These are phyloP conservation scores for Blastobotrys terrestris DNA, from an alignment of 805 yeast species.

Conservation along the genomic window DNA sequence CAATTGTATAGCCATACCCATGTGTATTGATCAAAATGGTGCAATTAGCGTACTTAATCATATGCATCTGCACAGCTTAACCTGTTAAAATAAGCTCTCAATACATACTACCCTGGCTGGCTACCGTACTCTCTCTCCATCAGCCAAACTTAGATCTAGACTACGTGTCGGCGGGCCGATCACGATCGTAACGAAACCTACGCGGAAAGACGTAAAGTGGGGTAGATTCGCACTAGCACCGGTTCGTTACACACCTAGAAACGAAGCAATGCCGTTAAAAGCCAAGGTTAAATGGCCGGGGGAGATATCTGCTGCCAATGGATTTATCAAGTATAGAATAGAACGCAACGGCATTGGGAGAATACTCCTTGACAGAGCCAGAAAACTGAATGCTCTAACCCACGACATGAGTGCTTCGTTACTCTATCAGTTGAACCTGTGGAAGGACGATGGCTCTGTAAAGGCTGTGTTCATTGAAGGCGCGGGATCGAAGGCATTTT, in stretches of 20 bases:
- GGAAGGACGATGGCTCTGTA: constrained; percentile 56
- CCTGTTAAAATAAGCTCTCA: too few relatives aligned
- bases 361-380: constrained; percentile 56
- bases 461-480: constrained; percentile 62
- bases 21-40: too few relatives aligned
- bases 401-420: constrained; percentile 65
- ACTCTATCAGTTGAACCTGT: constrained; percentile 66
- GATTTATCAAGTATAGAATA: not conserved
- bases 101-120: too few relatives aligned
- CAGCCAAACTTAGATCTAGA: too few relatives aligned
- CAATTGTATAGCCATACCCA: too few relatives aligned
- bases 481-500: constrained; percentile 54
- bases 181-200: too few relatives aligned
- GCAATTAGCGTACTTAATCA: too few relatives aligned
- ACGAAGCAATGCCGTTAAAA: not conserved
- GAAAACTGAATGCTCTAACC: constrained; percentile 76
- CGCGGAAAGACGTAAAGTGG: not conserved
- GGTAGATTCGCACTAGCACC: too few relatives aligned
- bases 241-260: too few relatives aligned
- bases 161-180: too few relatives aligned
- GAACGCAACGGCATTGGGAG: constrained; percentile 1
- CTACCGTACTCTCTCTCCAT: too few relatives aligned
- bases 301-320: not conserved
- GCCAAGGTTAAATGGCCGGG: not conserved
- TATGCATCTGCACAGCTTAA: too few relatives aligned